A percentile compares a stretch with the other conserved stretches of the same genome.
Evolutionary conservation across 805 yeast genomes (phyloP).

Genomic region (Ogataea haglerorum): DNA sequence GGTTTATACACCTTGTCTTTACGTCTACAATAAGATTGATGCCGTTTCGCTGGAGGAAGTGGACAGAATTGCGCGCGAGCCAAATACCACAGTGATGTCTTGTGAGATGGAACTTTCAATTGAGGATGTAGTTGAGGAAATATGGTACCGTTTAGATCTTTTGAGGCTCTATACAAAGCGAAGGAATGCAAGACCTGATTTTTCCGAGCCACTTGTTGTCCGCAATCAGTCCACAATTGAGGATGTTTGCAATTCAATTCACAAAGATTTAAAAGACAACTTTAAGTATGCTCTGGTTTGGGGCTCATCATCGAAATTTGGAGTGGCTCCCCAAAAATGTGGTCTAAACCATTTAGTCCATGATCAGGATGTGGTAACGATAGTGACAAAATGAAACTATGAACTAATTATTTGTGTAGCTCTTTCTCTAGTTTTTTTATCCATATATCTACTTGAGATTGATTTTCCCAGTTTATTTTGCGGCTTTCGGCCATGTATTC

Average conservation of each 20-base stretch:
- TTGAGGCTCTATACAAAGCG: constrained; percentile 84
- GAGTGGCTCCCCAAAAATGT: constrained; percentile 93
- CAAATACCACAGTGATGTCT: constrained; percentile 90
- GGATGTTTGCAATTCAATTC: constrained; percentile 87
- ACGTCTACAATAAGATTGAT: constrained; percentile 93
- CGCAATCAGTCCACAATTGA: constrained; percentile 74
- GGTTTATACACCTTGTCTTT: constrained; percentile 84
- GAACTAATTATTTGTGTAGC: no score
- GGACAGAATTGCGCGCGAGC: constrained; percentile 86
- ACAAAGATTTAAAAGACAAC: constrained; percentile 85
- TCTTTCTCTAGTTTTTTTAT: no score
- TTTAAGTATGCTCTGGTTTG: constrained; percentile 94
- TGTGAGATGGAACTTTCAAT: constrained; percentile 87
- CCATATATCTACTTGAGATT: no score
- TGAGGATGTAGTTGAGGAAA: constrained; percentile 84
- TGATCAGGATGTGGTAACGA: constrained; percentile 92
- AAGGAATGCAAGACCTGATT: constrained; percentile 78
- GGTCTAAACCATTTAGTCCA: constrained; percentile 79
- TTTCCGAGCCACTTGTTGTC: constrained; percentile 88
- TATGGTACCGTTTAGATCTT: constrained; percentile 84
- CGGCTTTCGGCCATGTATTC: constrained; percentile 8
- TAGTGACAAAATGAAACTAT: constrained; percentile 55
- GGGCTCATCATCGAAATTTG: constrained; percentile 85
- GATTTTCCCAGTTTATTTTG: constrained; percentile 3
- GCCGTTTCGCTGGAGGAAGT: constrained; percentile 94